Conservation (phyloP, 148 eudicot genomes). For the Bassia scoparia region DNA sequence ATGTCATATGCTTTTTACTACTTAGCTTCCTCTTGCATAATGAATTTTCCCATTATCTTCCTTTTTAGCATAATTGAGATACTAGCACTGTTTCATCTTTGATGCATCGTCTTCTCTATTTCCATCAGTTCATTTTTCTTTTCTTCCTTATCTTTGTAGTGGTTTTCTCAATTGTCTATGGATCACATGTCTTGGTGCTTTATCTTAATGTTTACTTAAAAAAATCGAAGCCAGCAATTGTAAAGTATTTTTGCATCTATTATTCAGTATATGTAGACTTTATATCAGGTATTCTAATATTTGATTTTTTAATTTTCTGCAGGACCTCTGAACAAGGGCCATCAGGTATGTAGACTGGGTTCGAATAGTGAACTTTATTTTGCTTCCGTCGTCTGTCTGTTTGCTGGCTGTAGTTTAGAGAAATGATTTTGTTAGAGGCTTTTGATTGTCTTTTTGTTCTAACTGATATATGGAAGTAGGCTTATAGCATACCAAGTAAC, state of each 20-base stretch:
- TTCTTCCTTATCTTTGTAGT: constrained; percentile 5
- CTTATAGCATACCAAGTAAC: not conserved
- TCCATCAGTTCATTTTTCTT: too few relatives aligned
- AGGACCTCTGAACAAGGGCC: constrained; percentile 83
- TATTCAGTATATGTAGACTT: not conserved
- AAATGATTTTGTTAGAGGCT: not conserved
- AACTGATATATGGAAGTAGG: not conserved
- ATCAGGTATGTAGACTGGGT: constrained; percentile 54
- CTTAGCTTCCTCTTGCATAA: not conserved
- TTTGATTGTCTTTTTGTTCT: not conserved
- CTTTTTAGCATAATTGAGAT: not conserved
- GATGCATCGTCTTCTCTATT: not conserved
- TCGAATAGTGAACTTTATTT: constrained; percentile 3
- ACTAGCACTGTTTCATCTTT: not conserved
- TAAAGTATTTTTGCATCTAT: not conserved
- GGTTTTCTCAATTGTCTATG: not conserved
- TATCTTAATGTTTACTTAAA: not conserved
- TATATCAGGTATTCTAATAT: constrained; percentile 13
- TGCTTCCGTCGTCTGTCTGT: constrained; percentile 1
- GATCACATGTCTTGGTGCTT: not conserved
- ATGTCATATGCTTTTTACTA: not conserved
- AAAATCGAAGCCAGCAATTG: not conserved
- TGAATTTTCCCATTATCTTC: not conserved
- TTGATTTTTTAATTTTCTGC: constrained; percentile 35
- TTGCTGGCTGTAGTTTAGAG: not conserved